These are phyloP conservation scores for Cicer cuneatum DNA, from an alignment of 306 rosid species.

Conservation along the genomic window DNA sequence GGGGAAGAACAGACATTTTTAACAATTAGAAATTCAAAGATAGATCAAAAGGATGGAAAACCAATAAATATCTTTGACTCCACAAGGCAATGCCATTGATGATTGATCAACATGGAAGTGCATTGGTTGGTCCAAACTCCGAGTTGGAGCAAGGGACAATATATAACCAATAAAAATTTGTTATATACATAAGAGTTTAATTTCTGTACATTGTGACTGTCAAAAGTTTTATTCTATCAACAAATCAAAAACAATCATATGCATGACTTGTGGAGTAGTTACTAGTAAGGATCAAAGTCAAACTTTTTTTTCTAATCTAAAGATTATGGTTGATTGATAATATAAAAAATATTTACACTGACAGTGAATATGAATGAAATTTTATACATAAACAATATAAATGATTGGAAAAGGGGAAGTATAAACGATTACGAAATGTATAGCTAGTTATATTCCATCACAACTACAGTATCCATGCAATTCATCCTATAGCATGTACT, in stretches of 20 bases:
- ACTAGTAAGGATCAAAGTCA: too few species aligned
- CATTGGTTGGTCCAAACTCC: constrained; percentile 38
- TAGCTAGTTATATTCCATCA: not conserved
- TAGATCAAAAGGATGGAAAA: constrained; percentile 13
- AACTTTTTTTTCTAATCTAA: too few species aligned
- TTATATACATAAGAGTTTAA: not conserved
- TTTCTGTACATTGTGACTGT: too few species aligned
- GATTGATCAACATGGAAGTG: too few species aligned
- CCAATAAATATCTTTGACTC: constrained; percentile 23
- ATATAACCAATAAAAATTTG: constrained; percentile 14
- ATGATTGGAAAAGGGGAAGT: not conserved
- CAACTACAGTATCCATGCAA: not conserved
- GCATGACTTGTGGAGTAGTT: too few species aligned
- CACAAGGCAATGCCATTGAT: not conserved
- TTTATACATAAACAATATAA: too few species aligned
- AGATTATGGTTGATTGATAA: too few species aligned
- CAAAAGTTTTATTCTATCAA: too few species aligned
- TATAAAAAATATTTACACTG: too few species aligned
- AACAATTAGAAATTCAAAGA: constrained; percentile 13
- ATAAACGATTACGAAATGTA: not conserved
- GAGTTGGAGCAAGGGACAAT: not conserved
- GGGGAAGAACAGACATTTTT: constrained; percentile 27
- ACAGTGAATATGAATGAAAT: too few species aligned
- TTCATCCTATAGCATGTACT: not conserved
- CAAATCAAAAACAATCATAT: too few species aligned